Base-by-base conservation (phyloP, 169 alveolate species). In the Plasmodium ovale region DNA sequence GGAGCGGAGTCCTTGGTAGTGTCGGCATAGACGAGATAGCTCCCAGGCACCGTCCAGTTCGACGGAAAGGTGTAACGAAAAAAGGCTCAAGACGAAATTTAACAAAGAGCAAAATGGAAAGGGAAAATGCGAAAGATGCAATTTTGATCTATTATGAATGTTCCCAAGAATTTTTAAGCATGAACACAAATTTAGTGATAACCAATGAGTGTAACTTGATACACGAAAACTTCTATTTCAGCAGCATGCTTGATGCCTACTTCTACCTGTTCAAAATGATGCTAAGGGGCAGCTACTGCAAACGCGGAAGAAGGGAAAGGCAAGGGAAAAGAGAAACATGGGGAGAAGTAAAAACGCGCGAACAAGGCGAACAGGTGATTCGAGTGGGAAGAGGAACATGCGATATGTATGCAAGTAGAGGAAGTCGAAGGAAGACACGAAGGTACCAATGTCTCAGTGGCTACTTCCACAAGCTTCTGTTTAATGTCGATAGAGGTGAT, bases 141-240 rank as follows among this genome's bases (percentile, higher is more conserved):
- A 60, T 62, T 60, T 42, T 62, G 27, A 29, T 74, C n/a, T 74
- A 74, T 37, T 65, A 60, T 53, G 88, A 74, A 74, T 74, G 72
- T 54, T 74, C 88, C 9, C 33, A 25, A 9, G 27, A 14, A 25
- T 74, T 74, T 54, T 25, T 74, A 47, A 74, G 51, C 33, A 51
- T 39, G 21, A 25, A 74, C 54, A 62, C 47, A 31, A 44, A 74
- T 74, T 31, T 74, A 58, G 16, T 74, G 44, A 19, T 23, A 33
- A 44, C 88, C 21, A 60, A 74, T 60, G 58, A 64, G 6, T 59
- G 77, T 14, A 74, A 62, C 25, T 37, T 65, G 53, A 0, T 74
- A 74, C 60, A 21, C 49, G 51, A 58, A 49, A 74, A 16, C 16
- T 60, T 12, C 53, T 74, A 51, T 37, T 59, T 74, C 42, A n/a